Conservation (phyloP, 495 filamentous ascomycete species). For the Saxispiralis lemnorum region DNA sequence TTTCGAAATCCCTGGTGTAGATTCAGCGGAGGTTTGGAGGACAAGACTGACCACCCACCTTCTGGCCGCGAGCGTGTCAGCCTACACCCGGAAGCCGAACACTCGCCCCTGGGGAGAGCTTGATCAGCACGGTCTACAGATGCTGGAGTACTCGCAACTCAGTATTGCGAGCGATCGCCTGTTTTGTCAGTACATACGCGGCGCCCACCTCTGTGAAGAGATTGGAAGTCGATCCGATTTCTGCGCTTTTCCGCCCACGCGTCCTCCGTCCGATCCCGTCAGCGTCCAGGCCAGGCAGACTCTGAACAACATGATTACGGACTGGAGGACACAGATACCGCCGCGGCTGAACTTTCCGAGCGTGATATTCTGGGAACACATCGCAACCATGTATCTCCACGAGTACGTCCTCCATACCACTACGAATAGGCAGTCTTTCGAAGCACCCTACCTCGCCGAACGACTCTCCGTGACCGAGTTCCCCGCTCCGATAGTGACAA, state of each 20-base stretch:
- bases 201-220: constrained; percentile 2
- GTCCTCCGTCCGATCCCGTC: background rate
- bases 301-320: background rate
- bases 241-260: background rate
- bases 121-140: constrained; percentile 1
- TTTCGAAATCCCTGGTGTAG: background rate
- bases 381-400: constrained; percentile 7
- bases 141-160: constrained; percentile 2
- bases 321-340: constrained; percentile 3
- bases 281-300: background rate
- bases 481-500: background rate
- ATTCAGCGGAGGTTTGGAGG: background rate
- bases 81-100: background rate
- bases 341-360: background rate
- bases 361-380: constrained; percentile 1
- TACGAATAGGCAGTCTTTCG: constrained; percentile 7
- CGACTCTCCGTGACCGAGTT: constrained; percentile 8
- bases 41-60: constrained; percentile 3
- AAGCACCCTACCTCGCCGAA: constrained; percentile 7
- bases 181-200: constrained; percentile 1
- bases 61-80: background rate
- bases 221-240: background rate
- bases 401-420: constrained; percentile 8
- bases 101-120: background rate
- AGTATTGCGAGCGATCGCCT: background rate